A percentile compares a stretch with the other conserved stretches of the same genome.
These are phyloP conservation scores for Dendrocalamus sinicus DNA, from an alignment of 176 grass and related monocot species.

Conservation along the genomic window DNA sequence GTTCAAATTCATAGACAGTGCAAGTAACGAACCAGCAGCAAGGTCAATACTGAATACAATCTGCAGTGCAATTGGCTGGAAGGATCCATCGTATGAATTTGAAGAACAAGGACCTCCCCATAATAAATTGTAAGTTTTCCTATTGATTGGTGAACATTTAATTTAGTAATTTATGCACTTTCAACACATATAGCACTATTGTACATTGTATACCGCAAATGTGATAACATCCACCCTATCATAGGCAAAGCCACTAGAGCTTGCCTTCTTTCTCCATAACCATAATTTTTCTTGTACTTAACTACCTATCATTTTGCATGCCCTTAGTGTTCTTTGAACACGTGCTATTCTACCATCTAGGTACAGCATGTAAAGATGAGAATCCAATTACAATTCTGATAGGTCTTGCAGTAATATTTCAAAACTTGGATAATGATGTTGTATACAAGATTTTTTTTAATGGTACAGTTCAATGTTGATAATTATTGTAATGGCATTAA, in stretches of 20 bases:
- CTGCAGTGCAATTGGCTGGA: conserved; percentile 30
- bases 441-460: not conserved
- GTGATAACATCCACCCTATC: not conserved
- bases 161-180: conserved; percentile 26
- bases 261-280: not conserved
- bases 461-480: not conserved
- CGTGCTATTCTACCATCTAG: not conserved
- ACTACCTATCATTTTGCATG: not conserved
- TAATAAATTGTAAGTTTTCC: conserved; percentile 59
- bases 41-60: conserved; percentile 15
- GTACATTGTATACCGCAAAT: not conserved
- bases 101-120: conserved; percentile 54
- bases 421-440: not conserved
- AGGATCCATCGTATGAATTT: conserved; percentile 54
- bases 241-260: not conserved
- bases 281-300: not conserved
- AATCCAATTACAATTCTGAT: not conserved
- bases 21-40: conserved; percentile 31
- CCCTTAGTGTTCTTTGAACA: not conserved
- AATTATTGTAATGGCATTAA: not conserved
- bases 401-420: not conserved
- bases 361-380: not conserved
- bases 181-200: not conserved
- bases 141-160: conserved; percentile 5
- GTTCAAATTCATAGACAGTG: conserved; percentile 17